phyloP scores from a whole-genome alignment of 192 early-diverging fungal species.

The Coemansia sp. region DNA sequence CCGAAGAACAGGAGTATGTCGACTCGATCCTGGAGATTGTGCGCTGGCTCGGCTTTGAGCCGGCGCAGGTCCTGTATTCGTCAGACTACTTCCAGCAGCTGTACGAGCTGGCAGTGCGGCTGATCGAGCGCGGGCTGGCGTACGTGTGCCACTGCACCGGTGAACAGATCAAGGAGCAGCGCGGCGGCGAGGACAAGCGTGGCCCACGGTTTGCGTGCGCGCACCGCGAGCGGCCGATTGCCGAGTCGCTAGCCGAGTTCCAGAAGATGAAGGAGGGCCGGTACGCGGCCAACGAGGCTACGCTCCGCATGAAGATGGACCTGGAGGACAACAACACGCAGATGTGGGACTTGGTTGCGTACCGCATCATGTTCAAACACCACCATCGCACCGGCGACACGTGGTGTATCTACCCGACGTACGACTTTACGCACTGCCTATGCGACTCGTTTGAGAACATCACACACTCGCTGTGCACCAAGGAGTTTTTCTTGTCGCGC shows the following conservation, averaged over 20 bases:
- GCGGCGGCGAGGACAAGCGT: slow-evolving; percentile 79
- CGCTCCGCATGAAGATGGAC: slow-evolving; percentile 99
- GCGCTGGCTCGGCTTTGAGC: slow-evolving; percentile 94
- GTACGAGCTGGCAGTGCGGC: slow-evolving; percentile 89
- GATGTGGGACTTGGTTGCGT: slow-evolving; percentile 99
- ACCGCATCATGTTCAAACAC: slow-evolving; percentile 85
- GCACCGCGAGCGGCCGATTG: slow-evolving; percentile 88
- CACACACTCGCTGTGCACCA: slow-evolving; percentile 97
- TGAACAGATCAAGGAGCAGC: slow-evolving; percentile 85
- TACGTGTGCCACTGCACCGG: slow-evolving; percentile 96
- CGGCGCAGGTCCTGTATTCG: slow-evolving; percentile 89
- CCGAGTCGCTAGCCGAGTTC: slow-evolving; percentile 91
- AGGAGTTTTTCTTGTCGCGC: slow-evolving; percentile 90
- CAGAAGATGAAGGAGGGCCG: slow-evolving; percentile 98
- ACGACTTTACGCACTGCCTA: slow-evolving; percentile 98
- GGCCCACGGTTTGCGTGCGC: slow-evolving; percentile 83
- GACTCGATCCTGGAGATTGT: slow-evolving; percentile 89
- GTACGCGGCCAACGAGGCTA: slow-evolving; percentile 87
- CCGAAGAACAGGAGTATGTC: slow-evolving; percentile 96
- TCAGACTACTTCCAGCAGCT: slow-evolving; percentile 97
- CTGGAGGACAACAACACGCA: slow-evolving; percentile 95
- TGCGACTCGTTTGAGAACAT: slow-evolving; percentile 99
- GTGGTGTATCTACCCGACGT: slow-evolving; percentile 99
- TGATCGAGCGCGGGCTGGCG: slow-evolving; percentile 85
- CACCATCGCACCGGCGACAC: slow-evolving; percentile 89